Percentiles rank a stretch among this genome's conserved stretches.
These are phyloP conservation scores for Thymus quinquecostatus DNA, from an alignment of 257 asterid genomes.

Conservation along the genomic window DNA sequence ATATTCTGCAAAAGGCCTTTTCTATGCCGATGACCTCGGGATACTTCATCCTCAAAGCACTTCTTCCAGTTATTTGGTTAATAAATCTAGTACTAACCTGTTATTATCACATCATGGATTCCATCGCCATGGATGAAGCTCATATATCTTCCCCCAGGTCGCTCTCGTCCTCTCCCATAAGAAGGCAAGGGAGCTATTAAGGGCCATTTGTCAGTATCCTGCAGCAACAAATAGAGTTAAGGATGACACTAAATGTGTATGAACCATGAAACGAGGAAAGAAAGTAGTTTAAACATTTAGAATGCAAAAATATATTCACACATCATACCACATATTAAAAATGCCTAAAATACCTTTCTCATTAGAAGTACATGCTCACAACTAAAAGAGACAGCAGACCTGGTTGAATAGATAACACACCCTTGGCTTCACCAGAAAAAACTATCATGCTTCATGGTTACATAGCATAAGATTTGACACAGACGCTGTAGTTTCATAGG, in stretches of 20 bases:
- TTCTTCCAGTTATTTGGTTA: neutral
- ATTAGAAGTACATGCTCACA: neutral
- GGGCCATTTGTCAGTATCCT: slow-evolving; percentile 66
- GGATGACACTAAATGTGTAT: neutral
- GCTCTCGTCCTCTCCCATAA: slow-evolving; percentile 74
- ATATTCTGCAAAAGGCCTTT: neutral
- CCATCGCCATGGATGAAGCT: slow-evolving; percentile 67
- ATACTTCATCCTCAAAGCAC: slow-evolving; percentile 7
- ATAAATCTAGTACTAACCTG: slow-evolving; percentile 44
- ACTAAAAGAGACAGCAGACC: neutral
- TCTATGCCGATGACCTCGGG: neutral
- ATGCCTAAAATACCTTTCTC: neutral
- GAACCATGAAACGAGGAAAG: neutral
- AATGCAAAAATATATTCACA: neutral
- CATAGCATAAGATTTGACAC: too few species aligned
- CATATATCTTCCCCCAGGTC: slow-evolving; percentile 66
- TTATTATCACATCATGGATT: slow-evolving; percentile 61
- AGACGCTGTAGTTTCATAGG: too few species aligned
- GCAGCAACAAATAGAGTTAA: slow-evolving; percentile 32
- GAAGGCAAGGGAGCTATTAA: slow-evolving; percentile 72
- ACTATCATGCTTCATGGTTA: too few species aligned
- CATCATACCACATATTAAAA: neutral
- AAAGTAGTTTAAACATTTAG: neutral
- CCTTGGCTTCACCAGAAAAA: neutral
- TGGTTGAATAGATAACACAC: neutral